These are phyloP conservation scores for Aureobasidium zeae DNA, from an alignment of 2,329 filamentous ascomycete species.

Conservation along the genomic window DNA sequence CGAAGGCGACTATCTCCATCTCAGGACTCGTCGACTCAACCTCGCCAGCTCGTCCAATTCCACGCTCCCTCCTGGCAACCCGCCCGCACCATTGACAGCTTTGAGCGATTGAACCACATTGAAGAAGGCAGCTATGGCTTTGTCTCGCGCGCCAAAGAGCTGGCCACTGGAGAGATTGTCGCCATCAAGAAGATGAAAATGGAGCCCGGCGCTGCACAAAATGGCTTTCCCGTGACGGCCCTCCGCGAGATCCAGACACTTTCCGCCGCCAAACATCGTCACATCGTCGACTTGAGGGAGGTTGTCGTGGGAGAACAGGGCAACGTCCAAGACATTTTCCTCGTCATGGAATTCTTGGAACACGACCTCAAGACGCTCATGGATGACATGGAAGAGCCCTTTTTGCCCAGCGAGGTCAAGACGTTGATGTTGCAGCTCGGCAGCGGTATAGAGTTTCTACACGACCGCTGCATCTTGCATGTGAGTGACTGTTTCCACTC, in stretches of 20 bases:
- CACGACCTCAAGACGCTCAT: constrained; percentile 92
- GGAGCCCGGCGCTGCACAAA: constrained; percentile 48
- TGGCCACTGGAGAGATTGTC: constrained; percentile 66
- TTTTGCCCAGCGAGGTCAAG: constrained; percentile 86
- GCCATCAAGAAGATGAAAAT: constrained; percentile 92
- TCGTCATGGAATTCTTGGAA: constrained; percentile 96
- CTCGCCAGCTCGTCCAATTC: constrained; percentile 60
- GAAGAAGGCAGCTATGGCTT: constrained; percentile 95
- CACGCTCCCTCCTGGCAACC: constrained; percentile 57
- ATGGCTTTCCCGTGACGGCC: constrained; percentile 80
- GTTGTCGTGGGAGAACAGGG: constrained; percentile 48
- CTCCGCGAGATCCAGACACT: constrained; percentile 89
- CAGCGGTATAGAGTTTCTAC: constrained; percentile 73
- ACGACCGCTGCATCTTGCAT: constrained; percentile 78
- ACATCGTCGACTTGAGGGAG: constrained; percentile 74
- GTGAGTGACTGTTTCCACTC: too few species aligned
- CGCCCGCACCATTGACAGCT: constrained; percentile 73
- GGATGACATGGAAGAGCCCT: constrained; percentile 89
- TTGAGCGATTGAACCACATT: constrained; percentile 89
- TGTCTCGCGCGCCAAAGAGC: constrained; percentile 75
- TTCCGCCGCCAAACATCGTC: constrained; percentile 66
- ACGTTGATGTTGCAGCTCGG: constrained; percentile 76
- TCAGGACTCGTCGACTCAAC: constrained; percentile 32
- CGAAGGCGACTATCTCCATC: constrained; percentile 49
- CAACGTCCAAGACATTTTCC: constrained; percentile 56